Conservation (phyloP, 164 flowering plant species). For the Aristolochia fimbriata region DNA sequence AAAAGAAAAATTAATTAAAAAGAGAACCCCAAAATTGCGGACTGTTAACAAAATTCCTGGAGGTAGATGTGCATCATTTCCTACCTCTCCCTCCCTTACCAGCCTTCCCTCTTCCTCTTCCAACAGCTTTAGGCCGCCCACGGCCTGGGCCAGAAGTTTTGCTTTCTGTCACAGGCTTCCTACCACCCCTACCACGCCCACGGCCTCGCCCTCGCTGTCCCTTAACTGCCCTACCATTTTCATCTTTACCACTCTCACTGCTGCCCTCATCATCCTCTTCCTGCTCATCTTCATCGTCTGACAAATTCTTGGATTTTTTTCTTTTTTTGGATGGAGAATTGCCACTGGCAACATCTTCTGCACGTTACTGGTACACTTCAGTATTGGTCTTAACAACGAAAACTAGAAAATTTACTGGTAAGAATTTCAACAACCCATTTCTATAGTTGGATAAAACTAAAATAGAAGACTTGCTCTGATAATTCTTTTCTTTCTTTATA, state of each 20-base stretch:
- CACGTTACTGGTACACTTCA: conserved; percentile 10
- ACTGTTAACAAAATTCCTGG: conserved; percentile 3
- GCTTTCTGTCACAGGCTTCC: conserved; percentile 16
- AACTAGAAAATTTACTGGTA: too few relatives aligned
- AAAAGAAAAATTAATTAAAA: not conserved
- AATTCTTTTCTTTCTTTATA: too few relatives aligned
- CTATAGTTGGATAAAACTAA: too few relatives aligned
- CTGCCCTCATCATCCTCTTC: conserved; percentile 19
- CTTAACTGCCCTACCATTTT: conserved; percentile 30
- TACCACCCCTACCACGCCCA: conserved; percentile 42
- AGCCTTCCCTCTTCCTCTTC: conserved; percentile 21
- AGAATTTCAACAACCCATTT: not conserved
- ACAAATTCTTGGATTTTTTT: conserved; percentile 43
- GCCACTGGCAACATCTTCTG: conserved; percentile 20
- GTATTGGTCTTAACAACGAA: too few relatives aligned
- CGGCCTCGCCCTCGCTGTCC: conserved; percentile 33
- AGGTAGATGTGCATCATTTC: conserved; percentile 20
- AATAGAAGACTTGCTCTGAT: too few relatives aligned
- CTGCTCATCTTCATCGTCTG: conserved; percentile 57
- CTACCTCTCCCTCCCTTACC: conserved; percentile 64
- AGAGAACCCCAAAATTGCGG: not conserved
- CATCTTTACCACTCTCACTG: conserved; percentile 26
- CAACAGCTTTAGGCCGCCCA: conserved; percentile 40
- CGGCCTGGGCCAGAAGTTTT: conserved; percentile 45
- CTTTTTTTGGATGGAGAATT: conserved; percentile 46